Evolutionary conservation across 768 basidiomycete species (phyloP).

Genomic region (Tricholoma saponaceum): DNA sequence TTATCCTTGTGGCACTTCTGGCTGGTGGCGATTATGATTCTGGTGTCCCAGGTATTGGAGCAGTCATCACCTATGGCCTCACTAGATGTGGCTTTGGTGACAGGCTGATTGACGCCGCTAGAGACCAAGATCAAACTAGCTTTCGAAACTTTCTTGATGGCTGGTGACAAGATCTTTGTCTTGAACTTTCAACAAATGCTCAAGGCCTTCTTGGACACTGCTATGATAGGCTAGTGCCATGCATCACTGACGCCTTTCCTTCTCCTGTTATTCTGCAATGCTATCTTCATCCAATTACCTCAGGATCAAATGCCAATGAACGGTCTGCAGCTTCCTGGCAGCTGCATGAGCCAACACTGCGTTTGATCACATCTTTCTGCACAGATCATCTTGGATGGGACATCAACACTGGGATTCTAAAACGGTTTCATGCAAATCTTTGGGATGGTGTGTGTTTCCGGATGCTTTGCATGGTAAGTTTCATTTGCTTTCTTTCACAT

Average conservation of each 20-base stretch:
- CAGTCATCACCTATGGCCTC: constrained; percentile 49
- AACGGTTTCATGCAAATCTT: background rate
- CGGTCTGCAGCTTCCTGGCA: background rate
- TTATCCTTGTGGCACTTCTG: constrained; percentile 57
- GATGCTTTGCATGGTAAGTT: background rate
- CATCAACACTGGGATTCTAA: background rate
- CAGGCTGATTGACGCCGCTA: constrained; percentile 24
- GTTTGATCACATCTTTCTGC: background rate
- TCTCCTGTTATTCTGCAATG: background rate
- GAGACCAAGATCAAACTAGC: background rate
- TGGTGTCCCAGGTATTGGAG: constrained; percentile 46
- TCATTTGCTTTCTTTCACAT: background rate
- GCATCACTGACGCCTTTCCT: background rate
- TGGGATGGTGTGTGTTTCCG: background rate
- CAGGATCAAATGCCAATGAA: background rate
- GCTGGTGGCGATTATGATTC: constrained; percentile 65
- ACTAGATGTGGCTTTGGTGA: constrained; percentile 60
- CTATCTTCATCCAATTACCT: background rate
- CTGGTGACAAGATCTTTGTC: background rate
- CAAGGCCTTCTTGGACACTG: background rate
- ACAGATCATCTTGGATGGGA: background rate
- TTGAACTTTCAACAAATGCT: background rate
- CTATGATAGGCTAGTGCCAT: background rate
- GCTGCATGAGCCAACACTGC: background rate
- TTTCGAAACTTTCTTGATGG: background rate